Percentiles rank a stretch among this genome's conserved stretches.
These are phyloP conservation scores for Friedmanniomyces simplex DNA, from an alignment of 495 filamentous ascomycete genomes.

Conservation along the genomic window DNA sequence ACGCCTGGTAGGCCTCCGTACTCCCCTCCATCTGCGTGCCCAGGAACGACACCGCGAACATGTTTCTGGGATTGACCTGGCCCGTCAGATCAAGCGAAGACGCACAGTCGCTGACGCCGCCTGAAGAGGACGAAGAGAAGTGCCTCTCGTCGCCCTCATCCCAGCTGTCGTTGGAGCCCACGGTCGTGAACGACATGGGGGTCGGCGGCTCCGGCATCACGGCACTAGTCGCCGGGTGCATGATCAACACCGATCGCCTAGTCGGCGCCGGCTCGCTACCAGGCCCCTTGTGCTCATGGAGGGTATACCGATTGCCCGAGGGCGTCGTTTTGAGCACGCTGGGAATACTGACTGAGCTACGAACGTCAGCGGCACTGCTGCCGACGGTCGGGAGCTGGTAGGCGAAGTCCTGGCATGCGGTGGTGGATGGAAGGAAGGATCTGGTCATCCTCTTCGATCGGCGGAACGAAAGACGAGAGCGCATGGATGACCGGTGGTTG, in stretches of 20 bases:
- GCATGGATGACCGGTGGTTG: slow-evolving; percentile 1
- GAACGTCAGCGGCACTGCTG: no score
- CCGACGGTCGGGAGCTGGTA: no score
- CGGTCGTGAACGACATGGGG: not conserved
- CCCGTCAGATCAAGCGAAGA: not conserved
- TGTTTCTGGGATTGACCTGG: not conserved
- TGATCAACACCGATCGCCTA: not conserved
- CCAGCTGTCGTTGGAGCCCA: not conserved
- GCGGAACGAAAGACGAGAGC: not conserved
- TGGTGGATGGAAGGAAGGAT: not conserved
- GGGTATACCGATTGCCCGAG: not conserved
- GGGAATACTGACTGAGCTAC: not conserved
- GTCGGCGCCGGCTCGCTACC: not conserved
- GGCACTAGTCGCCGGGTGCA: not conserved
- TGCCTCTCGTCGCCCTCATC: not conserved
- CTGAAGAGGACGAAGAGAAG: not conserved
- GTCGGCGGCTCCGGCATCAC: not conserved
- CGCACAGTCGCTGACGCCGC: not conserved
- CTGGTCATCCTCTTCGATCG: slow-evolving; percentile 1
- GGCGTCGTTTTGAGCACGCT: not conserved
- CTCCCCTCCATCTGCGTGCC: not conserved
- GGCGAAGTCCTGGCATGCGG: not conserved
- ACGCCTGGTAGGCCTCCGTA: not conserved
- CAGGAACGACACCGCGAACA: not conserved
- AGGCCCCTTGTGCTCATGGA: not conserved